Evolutionary conservation across 495 filamentous ascomycete species (phyloP).

Genomic region (Neurospora sp.): DNA sequence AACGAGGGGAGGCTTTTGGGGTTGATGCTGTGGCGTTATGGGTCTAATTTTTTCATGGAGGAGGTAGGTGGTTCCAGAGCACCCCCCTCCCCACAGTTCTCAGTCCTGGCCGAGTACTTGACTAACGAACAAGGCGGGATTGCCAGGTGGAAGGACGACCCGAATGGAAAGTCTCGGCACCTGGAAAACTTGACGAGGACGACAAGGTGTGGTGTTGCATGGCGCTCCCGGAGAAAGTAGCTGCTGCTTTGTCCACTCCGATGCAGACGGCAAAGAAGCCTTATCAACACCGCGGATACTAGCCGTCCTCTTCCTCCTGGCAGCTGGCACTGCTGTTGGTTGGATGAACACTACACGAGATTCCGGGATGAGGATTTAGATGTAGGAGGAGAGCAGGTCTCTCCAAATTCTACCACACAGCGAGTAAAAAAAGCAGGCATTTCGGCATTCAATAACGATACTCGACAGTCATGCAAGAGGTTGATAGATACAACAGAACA

Average conservation of each 20-base stretch:
- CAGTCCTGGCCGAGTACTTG: no score
- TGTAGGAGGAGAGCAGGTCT: background rate
- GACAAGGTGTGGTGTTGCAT: background rate
- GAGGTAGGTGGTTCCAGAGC: background rate
- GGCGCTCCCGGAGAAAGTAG: background rate
- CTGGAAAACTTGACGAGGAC: background rate
- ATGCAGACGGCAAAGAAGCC: background rate
- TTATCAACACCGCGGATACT: background rate
- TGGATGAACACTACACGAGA: background rate
- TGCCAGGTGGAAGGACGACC: background rate
- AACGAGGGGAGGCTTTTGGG: background rate
- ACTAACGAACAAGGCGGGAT: no score
- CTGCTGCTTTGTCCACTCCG: background rate
- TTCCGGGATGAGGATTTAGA: background rate
- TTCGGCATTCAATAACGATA: background rate
- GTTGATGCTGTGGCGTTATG: background rate
- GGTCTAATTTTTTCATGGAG: background rate
- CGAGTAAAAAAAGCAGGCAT: background rate
- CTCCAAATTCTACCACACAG: background rate
- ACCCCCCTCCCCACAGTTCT: no score
- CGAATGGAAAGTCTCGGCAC: background rate
- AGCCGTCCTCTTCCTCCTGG: background rate
- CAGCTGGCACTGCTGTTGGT: background rate
- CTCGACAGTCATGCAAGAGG: background rate
- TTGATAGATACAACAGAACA: background rate